Evolutionary conservation across 768 basidiomycete species (phyloP).

Genomic region (Albatrellus ellisii): DNA sequence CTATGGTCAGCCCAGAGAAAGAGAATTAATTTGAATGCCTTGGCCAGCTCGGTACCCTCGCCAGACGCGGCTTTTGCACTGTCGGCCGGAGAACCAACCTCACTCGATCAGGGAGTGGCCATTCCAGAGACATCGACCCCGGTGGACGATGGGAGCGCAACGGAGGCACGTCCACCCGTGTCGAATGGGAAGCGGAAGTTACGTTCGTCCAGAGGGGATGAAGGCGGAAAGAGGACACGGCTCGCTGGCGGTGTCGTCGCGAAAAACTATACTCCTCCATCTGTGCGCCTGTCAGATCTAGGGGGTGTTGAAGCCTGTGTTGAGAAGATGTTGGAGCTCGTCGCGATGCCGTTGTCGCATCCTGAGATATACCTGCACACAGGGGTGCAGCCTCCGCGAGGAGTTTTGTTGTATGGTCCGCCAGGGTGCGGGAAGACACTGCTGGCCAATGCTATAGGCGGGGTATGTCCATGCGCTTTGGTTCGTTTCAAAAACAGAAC

Average conservation of each 20-base stretch:
- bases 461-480: conserved; percentile 40
- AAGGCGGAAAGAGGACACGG: conserved; percentile 42
- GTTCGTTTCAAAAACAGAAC: not conserved
- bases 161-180: conserved; percentile 14
- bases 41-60: conserved; percentile 15
- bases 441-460: conserved; percentile 89
- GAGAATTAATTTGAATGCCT: conserved; percentile 55
- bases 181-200: conserved; percentile 47
- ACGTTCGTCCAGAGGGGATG: conserved; percentile 40
- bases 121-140: not conserved
- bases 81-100: conserved; percentile 6
- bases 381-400: conserved; percentile 84
- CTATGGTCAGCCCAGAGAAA: conserved; percentile 61
- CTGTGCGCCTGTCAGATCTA: conserved; percentile 67
- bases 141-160: not conserved
- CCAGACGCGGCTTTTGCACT: conserved; percentile 9
- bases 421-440: conserved; percentile 97
- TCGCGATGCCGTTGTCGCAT: conserved; percentile 88
- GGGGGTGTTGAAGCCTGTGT: conserved; percentile 81
- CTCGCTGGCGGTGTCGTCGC: conserved; percentile 22
- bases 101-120: not conserved
- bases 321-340: conserved; percentile 92
- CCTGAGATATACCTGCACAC: conserved; percentile 93
- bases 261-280: conserved; percentile 63
- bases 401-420: conserved; percentile 88